Percentiles rank a stretch among this genome's conserved stretches.
Conservation (phyloP, 768 basidiomycete genomes). For the Coprinopsis marcescibilis region DNA sequence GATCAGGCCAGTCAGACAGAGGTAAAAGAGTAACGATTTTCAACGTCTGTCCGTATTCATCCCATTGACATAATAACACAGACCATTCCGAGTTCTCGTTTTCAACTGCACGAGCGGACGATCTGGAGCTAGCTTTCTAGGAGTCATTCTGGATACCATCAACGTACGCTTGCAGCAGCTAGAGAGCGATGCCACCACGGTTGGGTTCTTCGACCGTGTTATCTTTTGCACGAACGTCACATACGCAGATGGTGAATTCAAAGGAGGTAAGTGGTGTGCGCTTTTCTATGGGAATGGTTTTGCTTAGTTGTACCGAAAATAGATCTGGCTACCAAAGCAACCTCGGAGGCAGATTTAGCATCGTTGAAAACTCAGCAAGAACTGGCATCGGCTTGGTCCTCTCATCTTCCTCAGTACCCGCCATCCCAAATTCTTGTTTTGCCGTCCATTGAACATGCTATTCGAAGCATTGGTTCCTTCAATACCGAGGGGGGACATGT, state of each 20-base stretch:
- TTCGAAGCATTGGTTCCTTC: constrained; percentile 55
- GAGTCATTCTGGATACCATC: constrained; percentile 48
- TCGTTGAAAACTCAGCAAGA: constrained; percentile 72
- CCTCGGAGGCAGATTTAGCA: constrained; percentile 54
- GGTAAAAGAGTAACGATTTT: neutral
- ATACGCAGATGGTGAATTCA: constrained; percentile 82
- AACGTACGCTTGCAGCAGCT: constrained; percentile 39
- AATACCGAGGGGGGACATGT: constrained; percentile 22
- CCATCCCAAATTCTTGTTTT: constrained; percentile 64
- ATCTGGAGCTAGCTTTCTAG: constrained; percentile 69
- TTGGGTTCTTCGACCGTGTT: constrained; percentile 70
- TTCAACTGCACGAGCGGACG: constrained; percentile 96
- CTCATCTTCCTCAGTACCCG: constrained; percentile 57
- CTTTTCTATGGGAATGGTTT: neutral
- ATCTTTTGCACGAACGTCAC: constrained; percentile 98
- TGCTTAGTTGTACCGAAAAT: neutral
- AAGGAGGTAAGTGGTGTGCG: constrained; percentile 61
- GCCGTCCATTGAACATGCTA: constrained; percentile 85
- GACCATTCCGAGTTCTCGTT: constrained; percentile 53
- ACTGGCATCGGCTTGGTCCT: constrained; percentile 68
- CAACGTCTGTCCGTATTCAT: neutral
- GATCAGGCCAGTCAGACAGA: constrained; percentile 7
- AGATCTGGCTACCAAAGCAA: constrained; percentile 77
- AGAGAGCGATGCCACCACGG: constrained; percentile 29
- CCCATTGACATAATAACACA: constrained; percentile 6